Conservation (phyloP, 108 stramenopile species). For the Epithemia pelagica region DNA sequence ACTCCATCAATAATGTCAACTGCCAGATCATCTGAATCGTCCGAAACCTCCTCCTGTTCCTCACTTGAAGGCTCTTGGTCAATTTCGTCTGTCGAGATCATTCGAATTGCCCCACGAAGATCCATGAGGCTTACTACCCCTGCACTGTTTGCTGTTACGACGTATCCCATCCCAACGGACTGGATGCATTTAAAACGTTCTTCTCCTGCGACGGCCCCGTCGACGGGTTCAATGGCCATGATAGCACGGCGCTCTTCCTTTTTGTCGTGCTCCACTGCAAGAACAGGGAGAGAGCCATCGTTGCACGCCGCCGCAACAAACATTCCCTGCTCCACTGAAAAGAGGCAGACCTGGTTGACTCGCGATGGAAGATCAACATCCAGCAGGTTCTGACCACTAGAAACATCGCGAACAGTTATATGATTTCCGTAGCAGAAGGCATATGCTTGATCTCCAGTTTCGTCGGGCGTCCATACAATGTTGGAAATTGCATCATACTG, state of each 20-base stretch:
- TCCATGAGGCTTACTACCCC: slow-evolving; percentile 83
- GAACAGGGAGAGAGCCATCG: slow-evolving; percentile 82
- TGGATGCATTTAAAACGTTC: slow-evolving; percentile 84
- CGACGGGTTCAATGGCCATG: slow-evolving; percentile 88
- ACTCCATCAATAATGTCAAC: slow-evolving; percentile 75
- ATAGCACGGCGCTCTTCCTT: slow-evolving; percentile 60
- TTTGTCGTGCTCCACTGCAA: slow-evolving; percentile 51
- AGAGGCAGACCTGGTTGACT: slow-evolving; percentile 70
- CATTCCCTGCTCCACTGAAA: slow-evolving; percentile 57
- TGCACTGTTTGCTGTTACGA: slow-evolving; percentile 80
- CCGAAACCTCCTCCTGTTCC: slow-evolving; percentile 11
- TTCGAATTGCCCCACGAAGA: slow-evolving; percentile 68
- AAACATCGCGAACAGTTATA: slow-evolving; percentile 72
- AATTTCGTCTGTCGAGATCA: slow-evolving; percentile 44
- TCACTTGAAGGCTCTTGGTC: slow-evolving; percentile 14
- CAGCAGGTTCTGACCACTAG: slow-evolving; percentile 63
- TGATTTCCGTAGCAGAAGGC: slow-evolving; percentile 60
- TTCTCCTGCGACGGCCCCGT: slow-evolving; percentile 63
- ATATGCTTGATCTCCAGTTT: slow-evolving; percentile 28
- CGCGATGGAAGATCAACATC: slow-evolving; percentile 69
- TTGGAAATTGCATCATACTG: slow-evolving; percentile 41
- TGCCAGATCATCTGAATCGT: slow-evolving; percentile 35
- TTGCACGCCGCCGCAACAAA: slow-evolving; percentile 85
- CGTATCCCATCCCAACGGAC: slow-evolving; percentile 49
- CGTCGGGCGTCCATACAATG: slow-evolving; percentile 47